phyloP scores from a whole-genome alignment of 768 basidiomycete genomes.

The Lactarius indigo region DNA sequence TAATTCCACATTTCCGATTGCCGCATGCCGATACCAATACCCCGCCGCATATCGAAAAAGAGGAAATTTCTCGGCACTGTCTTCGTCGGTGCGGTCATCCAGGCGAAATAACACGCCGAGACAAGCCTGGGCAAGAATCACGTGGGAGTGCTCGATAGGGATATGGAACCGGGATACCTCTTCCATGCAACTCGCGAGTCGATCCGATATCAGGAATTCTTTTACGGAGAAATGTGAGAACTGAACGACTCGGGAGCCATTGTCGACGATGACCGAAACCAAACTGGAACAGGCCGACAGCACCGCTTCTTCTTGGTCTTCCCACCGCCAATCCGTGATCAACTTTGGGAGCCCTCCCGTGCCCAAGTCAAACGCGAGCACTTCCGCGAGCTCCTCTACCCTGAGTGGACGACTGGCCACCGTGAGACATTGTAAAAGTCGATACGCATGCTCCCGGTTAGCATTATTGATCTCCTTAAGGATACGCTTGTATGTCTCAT shows the following conservation, averaged over 20 bases:
- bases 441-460: background rate
- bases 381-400: background rate
- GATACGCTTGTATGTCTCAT: background rate
- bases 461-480: background rate
- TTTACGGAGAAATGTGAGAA: background rate
- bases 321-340: background rate
- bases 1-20: background rate
- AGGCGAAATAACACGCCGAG: background rate
- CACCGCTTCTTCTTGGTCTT: background rate
- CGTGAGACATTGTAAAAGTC: background rate
- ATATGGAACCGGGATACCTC: background rate
- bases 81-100: background rate
- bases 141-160: background rate
- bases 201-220: background rate
- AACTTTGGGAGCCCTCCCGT: background rate
- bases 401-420: background rate
- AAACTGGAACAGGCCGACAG: background rate
- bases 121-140: background rate
- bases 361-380: background rate
- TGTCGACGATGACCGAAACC: background rate
- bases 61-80: background rate
- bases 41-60: background rate
- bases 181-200: background rate
- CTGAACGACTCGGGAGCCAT: background rate
- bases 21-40: background rate